These are phyloP conservation scores for Macadamia tetraphylla DNA, from an alignment of 164 flowering plant species.

Conservation along the genomic window DNA sequence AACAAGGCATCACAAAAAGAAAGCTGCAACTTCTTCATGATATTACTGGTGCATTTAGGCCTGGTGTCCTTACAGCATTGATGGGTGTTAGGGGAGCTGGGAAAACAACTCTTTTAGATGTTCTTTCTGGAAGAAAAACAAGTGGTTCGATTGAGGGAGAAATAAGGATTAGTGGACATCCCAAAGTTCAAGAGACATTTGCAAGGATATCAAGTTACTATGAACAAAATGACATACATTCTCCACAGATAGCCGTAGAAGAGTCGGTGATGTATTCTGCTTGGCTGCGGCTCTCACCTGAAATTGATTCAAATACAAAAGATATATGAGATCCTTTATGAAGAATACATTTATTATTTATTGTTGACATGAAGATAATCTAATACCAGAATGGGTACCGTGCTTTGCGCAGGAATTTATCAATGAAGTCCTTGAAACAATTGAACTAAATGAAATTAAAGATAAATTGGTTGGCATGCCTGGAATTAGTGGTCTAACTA, in stretches of 20 bases:
- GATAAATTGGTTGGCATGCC: constrained; percentile 42
- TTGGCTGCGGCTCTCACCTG: constrained; percentile 16
- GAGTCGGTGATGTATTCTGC: background rate
- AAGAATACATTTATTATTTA: background rate
- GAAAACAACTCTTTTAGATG: constrained; percentile 51
- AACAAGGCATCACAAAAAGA: constrained; percentile 8
- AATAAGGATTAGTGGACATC: too few species aligned
- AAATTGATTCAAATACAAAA: constrained; percentile 15
- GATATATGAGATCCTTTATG: constrained; percentile 7
- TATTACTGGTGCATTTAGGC: constrained; percentile 44
- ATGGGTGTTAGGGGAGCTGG: constrained; percentile 61
- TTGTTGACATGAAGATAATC: background rate
- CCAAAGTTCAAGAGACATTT: too few species aligned
- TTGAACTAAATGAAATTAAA: constrained; percentile 40
- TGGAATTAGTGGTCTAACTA: constrained; percentile 41
- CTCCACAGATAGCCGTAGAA: too few species aligned
- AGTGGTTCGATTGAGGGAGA: too few species aligned
- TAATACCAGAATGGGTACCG: too few species aligned
- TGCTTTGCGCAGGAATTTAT: constrained; percentile 34
- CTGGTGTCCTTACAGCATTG: constrained; percentile 43
- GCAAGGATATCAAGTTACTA: too few species aligned
- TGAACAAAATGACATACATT: too few species aligned
- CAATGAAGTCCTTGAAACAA: constrained; percentile 40
- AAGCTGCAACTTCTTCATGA: constrained; percentile 37
- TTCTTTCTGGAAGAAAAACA: constrained; percentile 43